Conservation (phyloP, 2,329 filamentous ascomycete species). For the Ascochyta pisi region DNA sequence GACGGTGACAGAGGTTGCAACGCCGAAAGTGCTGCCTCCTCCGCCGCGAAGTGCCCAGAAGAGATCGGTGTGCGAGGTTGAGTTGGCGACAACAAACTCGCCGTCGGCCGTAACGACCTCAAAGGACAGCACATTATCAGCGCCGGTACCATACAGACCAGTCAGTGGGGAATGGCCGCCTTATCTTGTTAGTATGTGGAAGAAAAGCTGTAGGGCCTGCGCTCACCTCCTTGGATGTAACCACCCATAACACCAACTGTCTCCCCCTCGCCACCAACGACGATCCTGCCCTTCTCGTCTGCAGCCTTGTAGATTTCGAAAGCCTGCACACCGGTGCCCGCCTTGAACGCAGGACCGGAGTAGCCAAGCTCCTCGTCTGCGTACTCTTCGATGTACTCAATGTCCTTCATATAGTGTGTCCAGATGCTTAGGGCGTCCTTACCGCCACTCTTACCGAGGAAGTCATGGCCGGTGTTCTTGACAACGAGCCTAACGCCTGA, state of each 20-base stretch:
- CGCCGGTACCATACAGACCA: slow-evolving; percentile 51
- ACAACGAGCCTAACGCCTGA: slow-evolving; percentile 42
- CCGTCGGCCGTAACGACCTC: slow-evolving; percentile 44
- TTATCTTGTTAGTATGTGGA: neutral
- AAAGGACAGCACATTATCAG: slow-evolving; percentile 46
- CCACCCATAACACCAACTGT: slow-evolving; percentile 60
- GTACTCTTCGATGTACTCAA: slow-evolving; percentile 45
- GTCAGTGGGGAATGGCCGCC: slow-evolving; percentile 62
- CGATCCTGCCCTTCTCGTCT: slow-evolving; percentile 53
- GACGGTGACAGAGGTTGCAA: slow-evolving; percentile 44
- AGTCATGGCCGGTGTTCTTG: slow-evolving; percentile 49
- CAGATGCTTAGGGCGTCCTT: slow-evolving; percentile 47
- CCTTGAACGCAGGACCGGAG: slow-evolving; percentile 60
- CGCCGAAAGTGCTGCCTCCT: slow-evolving; percentile 45
- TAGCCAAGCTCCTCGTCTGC: slow-evolving; percentile 44
- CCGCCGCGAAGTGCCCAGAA: slow-evolving; percentile 49
- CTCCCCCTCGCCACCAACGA: slow-evolving; percentile 60
- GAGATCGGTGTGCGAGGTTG: slow-evolving; percentile 40
- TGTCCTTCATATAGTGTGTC: slow-evolving; percentile 47
- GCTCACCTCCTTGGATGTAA: slow-evolving; percentile 54
- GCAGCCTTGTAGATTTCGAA: slow-evolving; percentile 62
- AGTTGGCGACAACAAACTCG: slow-evolving; percentile 40
- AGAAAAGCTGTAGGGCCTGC: rapidly evolving
- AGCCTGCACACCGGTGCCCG: slow-evolving; percentile 62
- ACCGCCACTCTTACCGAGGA: slow-evolving; percentile 45